phyloP scores from a whole-genome alignment of 192 early-diverging fungal species.

The Backusella circina region DNA sequence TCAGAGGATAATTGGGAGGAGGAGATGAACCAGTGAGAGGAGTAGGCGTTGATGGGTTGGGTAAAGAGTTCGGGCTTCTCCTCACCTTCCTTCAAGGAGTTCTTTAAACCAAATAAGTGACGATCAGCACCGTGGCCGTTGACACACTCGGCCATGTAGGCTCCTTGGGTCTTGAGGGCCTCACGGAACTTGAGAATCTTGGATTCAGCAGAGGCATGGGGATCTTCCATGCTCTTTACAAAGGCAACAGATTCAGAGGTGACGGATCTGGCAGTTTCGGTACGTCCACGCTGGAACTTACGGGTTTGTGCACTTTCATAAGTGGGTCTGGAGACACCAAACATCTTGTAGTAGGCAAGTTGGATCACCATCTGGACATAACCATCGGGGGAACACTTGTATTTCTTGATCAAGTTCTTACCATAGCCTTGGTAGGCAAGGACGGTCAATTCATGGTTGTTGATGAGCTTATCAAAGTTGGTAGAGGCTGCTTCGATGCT shows the following conservation, averaged over 20 bases:
- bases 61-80: slow-evolving; percentile 80
- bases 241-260: slow-evolving; percentile 74
- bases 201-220: slow-evolving; percentile 35
- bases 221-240: slow-evolving; percentile 85
- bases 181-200: slow-evolving; percentile 70
- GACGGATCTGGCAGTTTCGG: slow-evolving; percentile 88
- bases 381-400: slow-evolving; percentile 74
- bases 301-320: slow-evolving; percentile 94
- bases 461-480: slow-evolving; percentile 79
- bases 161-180: slow-evolving; percentile 75
- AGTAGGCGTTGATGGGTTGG: slow-evolving; percentile 77
- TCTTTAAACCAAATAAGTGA: slow-evolving; percentile 81
- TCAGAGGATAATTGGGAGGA: slow-evolving; percentile 92
- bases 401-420: slow-evolving; percentile 91
- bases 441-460: slow-evolving; percentile 78
- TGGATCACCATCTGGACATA: slow-evolving; percentile 93
- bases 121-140: slow-evolving; percentile 90
- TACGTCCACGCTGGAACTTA: slow-evolving; percentile 91
- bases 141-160: slow-evolving; percentile 76
- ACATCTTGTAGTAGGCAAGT: slow-evolving; percentile 91
- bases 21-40: slow-evolving; percentile 88
- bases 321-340: slow-evolving; percentile 73
- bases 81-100: slow-evolving; percentile 71
- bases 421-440: slow-evolving; percentile 86
- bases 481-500: slow-evolving; percentile 64